Conservation (phyloP, 1,139 yeast species). For the Kurtzmaniella quercitrusa region DNA sequence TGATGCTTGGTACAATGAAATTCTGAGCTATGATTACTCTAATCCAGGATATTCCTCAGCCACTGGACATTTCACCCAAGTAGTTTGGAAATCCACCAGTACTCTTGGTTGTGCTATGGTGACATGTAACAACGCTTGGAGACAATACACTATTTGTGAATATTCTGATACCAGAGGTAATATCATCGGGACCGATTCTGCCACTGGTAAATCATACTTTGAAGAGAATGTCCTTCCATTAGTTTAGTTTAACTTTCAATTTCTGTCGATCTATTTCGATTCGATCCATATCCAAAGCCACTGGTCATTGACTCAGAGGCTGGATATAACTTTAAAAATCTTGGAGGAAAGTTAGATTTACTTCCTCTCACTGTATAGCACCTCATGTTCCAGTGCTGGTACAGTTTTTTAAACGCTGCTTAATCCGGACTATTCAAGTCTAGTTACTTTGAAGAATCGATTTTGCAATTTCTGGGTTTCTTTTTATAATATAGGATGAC, state of each 20-base stretch:
- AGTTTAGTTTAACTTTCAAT: background rate
- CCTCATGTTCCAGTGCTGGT: background rate
- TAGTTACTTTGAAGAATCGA: background rate
- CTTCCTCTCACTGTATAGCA: background rate
- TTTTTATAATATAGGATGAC: background rate
- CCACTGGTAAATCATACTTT: slow-evolving; percentile 39
- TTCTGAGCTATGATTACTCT: slow-evolving; percentile 42
- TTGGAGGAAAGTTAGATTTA: background rate
- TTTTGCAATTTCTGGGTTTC: background rate
- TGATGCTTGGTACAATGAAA: slow-evolving; percentile 66
- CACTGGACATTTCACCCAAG: slow-evolving; percentile 66
- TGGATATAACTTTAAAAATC: background rate
- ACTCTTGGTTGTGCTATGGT: slow-evolving; percentile 54
- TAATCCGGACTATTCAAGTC: too few relatives aligned
- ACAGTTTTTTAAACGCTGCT: background rate
- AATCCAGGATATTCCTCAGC: slow-evolving; percentile 41
- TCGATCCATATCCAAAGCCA: background rate
- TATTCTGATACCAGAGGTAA: slow-evolving; percentile 60
- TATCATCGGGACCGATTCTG: slow-evolving; percentile 32
- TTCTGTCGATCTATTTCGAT: background rate
- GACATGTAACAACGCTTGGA: too few relatives aligned
- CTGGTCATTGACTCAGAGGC: background rate
- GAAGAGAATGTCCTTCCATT: slow-evolving; percentile 49
- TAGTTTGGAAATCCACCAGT: slow-evolving; percentile 58
- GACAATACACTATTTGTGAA: slow-evolving; percentile 59